Conservation (phyloP, 441 rosid species). For the Metrosideros polymorpha region DNA sequence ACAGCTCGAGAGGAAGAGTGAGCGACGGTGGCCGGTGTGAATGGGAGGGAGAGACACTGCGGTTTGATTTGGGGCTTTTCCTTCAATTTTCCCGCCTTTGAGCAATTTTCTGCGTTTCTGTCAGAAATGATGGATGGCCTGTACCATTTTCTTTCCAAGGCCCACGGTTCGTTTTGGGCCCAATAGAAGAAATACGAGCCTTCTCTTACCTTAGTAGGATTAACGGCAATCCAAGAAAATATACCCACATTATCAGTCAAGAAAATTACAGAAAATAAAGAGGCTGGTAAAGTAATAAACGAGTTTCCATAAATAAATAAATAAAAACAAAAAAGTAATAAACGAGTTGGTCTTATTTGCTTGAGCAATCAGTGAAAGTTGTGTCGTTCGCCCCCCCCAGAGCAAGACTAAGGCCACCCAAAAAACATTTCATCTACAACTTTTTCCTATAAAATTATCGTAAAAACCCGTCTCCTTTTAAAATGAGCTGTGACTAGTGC, state of each 20-base stretch:
- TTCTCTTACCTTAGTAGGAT: background rate
- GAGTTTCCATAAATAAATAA: too few species aligned
- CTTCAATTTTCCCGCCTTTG: background rate
- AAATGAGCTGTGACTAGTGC: background rate
- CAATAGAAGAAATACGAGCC: background rate
- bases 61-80: background rate
- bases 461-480: background rate
- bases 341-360: background rate
- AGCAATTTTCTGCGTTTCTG: background rate
- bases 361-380: too few species aligned
- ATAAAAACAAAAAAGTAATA: too few species aligned
- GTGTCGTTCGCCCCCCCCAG: background rate
- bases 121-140: background rate
- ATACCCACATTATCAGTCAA: background rate
- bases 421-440: background rate
- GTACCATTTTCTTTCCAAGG: background rate
- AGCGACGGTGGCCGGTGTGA: background rate
- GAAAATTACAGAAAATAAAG: background rate
- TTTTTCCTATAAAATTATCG: background rate
- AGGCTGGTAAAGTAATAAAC: background rate
- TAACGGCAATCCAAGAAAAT: background rate
- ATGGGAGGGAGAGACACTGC: background rate
- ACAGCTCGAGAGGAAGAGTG: background rate
- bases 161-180: background rate
- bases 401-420: background rate